Evolutionary conservation across 768 basidiomycete genomes (phyloP).

Genomic region (Lactarius quietus): DNA sequence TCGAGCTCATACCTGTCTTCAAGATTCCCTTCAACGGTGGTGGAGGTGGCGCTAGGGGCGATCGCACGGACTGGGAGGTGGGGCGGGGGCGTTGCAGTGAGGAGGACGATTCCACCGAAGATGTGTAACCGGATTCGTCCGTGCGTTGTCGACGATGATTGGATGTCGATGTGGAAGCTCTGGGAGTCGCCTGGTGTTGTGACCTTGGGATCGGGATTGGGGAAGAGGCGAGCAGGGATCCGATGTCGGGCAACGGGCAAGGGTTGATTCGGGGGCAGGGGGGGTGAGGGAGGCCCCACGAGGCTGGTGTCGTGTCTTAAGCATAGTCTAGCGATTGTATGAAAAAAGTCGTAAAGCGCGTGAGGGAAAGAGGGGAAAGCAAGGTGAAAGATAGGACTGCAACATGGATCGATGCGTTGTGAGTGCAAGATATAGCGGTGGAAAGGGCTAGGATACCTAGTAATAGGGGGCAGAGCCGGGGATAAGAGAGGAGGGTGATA

Average conservation of each 20-base stretch:
- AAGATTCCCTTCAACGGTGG: constrained; percentile 23
- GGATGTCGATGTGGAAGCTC: not conserved
- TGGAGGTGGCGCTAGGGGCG: constrained; percentile 5
- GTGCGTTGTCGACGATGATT: constrained; percentile 5
- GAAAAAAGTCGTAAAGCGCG: constrained; percentile 15
- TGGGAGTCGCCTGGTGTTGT: not conserved
- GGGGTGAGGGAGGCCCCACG: constrained; percentile 1
- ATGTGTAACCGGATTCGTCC: constrained; percentile 21
- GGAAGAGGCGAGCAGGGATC: not conserved
- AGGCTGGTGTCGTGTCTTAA: not conserved
- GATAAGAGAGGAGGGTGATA: constrained; percentile 1
- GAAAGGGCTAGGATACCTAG: constrained; percentile 7
- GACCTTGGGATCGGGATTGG: not conserved
- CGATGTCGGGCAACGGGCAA: constrained; percentile 23
- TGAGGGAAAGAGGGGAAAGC: not conserved
- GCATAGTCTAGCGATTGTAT: constrained; percentile 19
- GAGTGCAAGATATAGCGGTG: not conserved
- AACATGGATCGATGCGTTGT: not conserved
- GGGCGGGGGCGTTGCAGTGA: not conserved
- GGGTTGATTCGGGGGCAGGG: constrained; percentile 21
- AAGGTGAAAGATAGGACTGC: constrained; percentile 4
- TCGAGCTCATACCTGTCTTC: constrained; percentile 20
- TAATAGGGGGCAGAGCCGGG: constrained; percentile 8
- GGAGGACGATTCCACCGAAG: constrained; percentile 20
- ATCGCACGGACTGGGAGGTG: constrained; percentile 9